Percentiles rank a stretch among this genome's conserved stretches.
These are phyloP conservation scores for Arbutus unedo DNA, from an alignment of 148 eudicot genomes.

Conservation along the genomic window DNA sequence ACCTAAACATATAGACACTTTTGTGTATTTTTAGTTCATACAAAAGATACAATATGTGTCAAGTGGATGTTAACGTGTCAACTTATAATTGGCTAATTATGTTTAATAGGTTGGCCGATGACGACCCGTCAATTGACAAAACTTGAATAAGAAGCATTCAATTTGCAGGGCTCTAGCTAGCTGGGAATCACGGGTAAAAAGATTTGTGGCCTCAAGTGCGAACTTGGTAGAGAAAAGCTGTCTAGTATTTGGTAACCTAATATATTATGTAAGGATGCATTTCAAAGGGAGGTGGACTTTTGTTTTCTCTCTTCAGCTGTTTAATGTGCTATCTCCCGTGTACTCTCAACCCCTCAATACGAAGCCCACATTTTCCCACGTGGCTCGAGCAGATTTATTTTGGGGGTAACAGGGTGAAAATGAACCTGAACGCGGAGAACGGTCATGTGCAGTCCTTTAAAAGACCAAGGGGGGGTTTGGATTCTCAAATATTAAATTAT, in stretches of 20 bases:
- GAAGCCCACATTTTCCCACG: not conserved
- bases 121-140: not conserved
- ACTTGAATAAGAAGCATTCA: not conserved
- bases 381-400: not conserved
- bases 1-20: not conserved
- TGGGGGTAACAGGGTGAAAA: not conserved
- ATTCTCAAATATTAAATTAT: not conserved
- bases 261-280: not conserved
- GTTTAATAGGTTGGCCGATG: not conserved
- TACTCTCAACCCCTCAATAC: conserved; percentile 8
- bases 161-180: not conserved
- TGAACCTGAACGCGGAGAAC: not conserved
- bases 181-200: conserved; percentile 12
- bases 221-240: not conserved
- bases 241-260: not conserved
- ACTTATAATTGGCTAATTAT: not conserved
- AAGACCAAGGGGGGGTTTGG: not conserved
- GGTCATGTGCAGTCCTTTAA: not conserved
- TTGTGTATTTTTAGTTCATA: not conserved
- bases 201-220: not conserved
- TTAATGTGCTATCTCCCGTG: conserved; percentile 14
- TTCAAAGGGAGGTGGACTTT: not conserved
- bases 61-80: not conserved
- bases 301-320: conserved; percentile 29
- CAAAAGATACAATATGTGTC: not conserved